Base-by-base conservation (phyloP, 257 asterid genomes). In the Agastache rugosa region DNA sequence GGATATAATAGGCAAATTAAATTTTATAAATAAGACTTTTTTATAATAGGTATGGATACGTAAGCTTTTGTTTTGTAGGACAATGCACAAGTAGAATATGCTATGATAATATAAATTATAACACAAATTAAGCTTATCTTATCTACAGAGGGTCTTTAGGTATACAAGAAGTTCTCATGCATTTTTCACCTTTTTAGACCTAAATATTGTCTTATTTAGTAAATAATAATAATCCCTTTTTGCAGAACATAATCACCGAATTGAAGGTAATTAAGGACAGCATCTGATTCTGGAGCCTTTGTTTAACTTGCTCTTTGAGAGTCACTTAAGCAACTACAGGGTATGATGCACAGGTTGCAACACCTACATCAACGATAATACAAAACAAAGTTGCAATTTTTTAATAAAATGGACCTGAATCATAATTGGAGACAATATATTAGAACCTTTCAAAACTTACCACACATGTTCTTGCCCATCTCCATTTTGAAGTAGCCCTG, bases 391-490 rank as follows among this genome's bases (percentile, higher is more conserved):
- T 29, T 29, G 3, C 34, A n/a, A n/a, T n/a, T n/a, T 37, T 0
- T 37, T 7, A 7, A 8, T 37, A 7, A 8, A 11, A 10, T 22
- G 12, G 12, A 22, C 12, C 12, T 20, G 39, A 37, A 55, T 50
- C 14, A 12, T 35, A 20, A 25, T 7, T 37, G 48, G 19, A 34
- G 23, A 14, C 11, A 5, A 5, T 5, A 14, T 7, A 8, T 25
- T 11, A 55, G 64, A 59, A 59, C 23, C 31, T 11, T 41, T 47
- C 11, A 15, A 72, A 17, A 82, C 90, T 87, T 78, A 93, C 97
- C 97, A 78, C 97, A 93, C 97, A 89, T 91, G 88, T 93, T 93
- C 86, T 89, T 93, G 75, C 96, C 99, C 92, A 87, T 75, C 87
- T 90, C 98, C 97, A 92, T 95, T 82, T 95, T 95, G 70, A 95